Conservation (phyloP, 2,329 filamentous ascomycete species). For the Hyphodiscus sp. region DNA sequence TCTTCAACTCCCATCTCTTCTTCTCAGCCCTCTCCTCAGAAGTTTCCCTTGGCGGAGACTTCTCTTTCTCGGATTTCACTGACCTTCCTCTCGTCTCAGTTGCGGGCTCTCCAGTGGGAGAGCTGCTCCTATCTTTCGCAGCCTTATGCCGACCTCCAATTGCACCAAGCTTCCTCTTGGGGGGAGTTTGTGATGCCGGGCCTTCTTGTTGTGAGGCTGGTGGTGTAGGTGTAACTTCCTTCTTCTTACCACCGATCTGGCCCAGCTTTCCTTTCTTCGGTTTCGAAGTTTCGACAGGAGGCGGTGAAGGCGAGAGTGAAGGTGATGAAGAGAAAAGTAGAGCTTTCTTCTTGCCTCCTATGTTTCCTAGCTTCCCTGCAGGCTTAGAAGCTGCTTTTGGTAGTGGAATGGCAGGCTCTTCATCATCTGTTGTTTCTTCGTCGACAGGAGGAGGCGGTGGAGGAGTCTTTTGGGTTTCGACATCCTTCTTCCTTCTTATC, state of each 20-base stretch:
- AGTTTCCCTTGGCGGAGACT: conserved; percentile 22
- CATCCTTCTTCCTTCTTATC: conserved; percentile 6
- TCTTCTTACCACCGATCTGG: conserved; percentile 25
- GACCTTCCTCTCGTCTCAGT: conserved; percentile 12
- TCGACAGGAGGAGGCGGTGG: not conserved
- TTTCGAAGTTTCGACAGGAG: conserved; percentile 3
- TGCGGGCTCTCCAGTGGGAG: not conserved
- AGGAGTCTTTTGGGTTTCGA: not conserved
- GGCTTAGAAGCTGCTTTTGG: conserved; percentile 1
- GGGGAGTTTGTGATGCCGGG: not conserved
- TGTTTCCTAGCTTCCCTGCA: conserved; percentile 14
- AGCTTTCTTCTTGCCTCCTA: conserved; percentile 17
- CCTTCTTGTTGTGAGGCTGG: conserved; percentile 9
- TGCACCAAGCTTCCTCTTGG: conserved; percentile 21
- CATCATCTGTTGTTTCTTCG: not conserved
- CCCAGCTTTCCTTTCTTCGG: conserved; percentile 20
- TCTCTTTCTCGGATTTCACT: conserved; percentile 9
- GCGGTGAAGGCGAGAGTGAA: not conserved
- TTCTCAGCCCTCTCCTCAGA: conserved; percentile 26
- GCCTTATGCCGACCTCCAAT: conserved; percentile 12
- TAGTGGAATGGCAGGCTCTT: not conserved
- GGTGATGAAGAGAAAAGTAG: conserved; percentile 1
- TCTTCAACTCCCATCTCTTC: conserved; percentile 25
- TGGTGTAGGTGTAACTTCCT: conserved; percentile 4
- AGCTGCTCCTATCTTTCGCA: conserved; percentile 1